These are phyloP conservation scores for Claviceps fusiformis DNA, from an alignment of 2,329 filamentous ascomycete species.

Conservation along the genomic window DNA sequence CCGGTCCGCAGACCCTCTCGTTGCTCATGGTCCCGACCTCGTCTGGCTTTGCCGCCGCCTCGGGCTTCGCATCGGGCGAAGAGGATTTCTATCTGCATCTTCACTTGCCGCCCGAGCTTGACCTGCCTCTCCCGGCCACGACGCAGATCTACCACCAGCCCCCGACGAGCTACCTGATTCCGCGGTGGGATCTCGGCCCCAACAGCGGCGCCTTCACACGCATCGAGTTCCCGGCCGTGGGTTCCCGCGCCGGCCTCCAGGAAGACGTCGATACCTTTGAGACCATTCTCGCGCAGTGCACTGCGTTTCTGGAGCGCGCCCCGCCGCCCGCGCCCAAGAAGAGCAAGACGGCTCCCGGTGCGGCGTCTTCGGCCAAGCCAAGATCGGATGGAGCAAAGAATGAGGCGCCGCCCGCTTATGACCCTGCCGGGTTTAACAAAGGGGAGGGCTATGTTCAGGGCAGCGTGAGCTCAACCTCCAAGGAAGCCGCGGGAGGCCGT, in stretches of 20 bases:
- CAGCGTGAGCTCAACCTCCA: conserved; percentile 37
- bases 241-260: conserved; percentile 60
- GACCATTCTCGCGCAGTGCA: conserved; percentile 95
- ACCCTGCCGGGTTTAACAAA: conserved; percentile 66
- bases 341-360: conserved; percentile 14
- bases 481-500: conserved; percentile 42
- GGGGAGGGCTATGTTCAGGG: conserved; percentile 64
- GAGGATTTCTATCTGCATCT: conserved; percentile 97
- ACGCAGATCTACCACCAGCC: conserved; percentile 97
- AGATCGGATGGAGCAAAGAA: conserved; percentile 19
- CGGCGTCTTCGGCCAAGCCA: conserved; percentile 23
- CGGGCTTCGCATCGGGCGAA: conserved; percentile 45
- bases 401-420: conserved; percentile 51
- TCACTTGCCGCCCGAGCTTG: conserved; percentile 85
- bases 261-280: conserved; percentile 95
- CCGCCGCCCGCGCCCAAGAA: conserved; percentile 38
- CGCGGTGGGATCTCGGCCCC: conserved; percentile 83
- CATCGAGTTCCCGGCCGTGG: conserved; percentile 73
- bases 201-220: conserved; percentile 83
- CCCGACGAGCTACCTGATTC: conserved; percentile 83
- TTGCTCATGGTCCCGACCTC: conserved; percentile 92
- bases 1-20: conserved; percentile 81
- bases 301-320: conserved; percentile 80
- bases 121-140: conserved; percentile 82
- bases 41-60: conserved; percentile 48